Evolutionary conservation across 371 early-diverging fungal species (phyloP).

Genomic region (Zancudomyces culisetae): DNA sequence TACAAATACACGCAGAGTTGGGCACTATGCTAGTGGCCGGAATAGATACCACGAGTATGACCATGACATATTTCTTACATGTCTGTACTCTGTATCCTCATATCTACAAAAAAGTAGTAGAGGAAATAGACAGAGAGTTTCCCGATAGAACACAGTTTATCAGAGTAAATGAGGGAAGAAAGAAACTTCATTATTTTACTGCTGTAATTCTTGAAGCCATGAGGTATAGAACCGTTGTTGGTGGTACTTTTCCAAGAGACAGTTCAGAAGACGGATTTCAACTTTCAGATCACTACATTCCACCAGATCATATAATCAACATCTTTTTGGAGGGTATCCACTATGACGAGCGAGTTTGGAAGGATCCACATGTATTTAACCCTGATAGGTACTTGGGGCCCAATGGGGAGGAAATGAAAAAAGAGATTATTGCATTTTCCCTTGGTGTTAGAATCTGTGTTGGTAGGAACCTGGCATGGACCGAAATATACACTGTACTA

Average conservation of each 20-base stretch:
- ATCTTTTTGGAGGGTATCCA: constrained; percentile 1
- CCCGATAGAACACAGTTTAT: constrained; percentile 5
- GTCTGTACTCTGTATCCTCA: constrained; percentile 9
- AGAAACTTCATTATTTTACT: constrained; percentile 14
- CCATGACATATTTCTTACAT: constrained; percentile 15
- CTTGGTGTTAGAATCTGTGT: constrained; percentile 2
- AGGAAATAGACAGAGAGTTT: constrained; percentile 11
- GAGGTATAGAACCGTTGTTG: constrained; percentile 12
- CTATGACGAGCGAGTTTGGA: not conserved
- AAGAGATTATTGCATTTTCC: constrained; percentile 1
- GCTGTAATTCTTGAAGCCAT: constrained; percentile 23
- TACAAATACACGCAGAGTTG: constrained; percentile 7
- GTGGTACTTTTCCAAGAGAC: constrained; percentile 11
- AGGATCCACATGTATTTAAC: constrained; percentile 2
- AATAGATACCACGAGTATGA: constrained; percentile 20
- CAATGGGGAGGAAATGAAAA: not conserved
- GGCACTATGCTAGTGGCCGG: constrained; percentile 14
- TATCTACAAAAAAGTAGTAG: constrained; percentile 4
- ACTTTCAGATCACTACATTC: not conserved
- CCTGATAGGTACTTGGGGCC: constrained; percentile 2
- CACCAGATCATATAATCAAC: not conserved
- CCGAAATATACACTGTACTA: constrained; percentile 9
- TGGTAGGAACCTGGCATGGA: constrained; percentile 6
- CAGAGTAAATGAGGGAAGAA: constrained; percentile 7
- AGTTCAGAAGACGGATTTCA: constrained; percentile 16